Base-by-base conservation (phyloP, 2,329 filamentous ascomycete genomes). In the Boeremia exigua region DNA sequence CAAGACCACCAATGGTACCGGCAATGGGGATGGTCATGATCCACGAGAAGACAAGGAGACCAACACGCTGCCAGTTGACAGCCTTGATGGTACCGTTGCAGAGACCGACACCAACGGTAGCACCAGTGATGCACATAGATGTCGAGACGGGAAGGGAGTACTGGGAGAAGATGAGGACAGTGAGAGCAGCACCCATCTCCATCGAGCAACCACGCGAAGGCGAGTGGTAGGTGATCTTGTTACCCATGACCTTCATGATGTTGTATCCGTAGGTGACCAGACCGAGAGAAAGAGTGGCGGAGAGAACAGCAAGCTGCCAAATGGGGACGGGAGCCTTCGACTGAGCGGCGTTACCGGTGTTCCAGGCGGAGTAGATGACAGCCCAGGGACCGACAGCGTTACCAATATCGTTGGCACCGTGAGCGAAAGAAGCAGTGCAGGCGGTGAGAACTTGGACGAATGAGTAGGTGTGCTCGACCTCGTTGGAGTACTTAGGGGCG, bases 191-290 rank as follows among this genome's bases (percentile, higher is more conserved):
- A 42, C 89, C 89, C 84, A 92, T 84, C 72, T 92, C 89, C 89
- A 92, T 92, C 46, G 88, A 91, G 65, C 79, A 90, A 47, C 80
- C 56, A 66, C 82, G 71, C 61, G 75, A 80, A 4, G 83, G 83
- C 3, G 82, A 84, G 74, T 90, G 87, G 75, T 89, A 89, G 54
- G 88, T 91, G 73, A 90, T 87, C 77, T 89, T 89, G 82, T 92
- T 92, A 48, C 89, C 89, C 88, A 92, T 91, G 75, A 90, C 87
- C 79, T 90, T 91, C 88, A 92, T 92, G 78, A 92, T 92, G 80
- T 92, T 91, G 80, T 91, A 92, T 9, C 89, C 89, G 67, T 91
- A 92, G 12, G 88, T 91, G 69, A 87, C 80, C 54, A 92, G 81
- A 63, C 89, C 89, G 17, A 72, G 37, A 42, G 82, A 90, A 69